These are phyloP conservation scores for Scedosporium apiospermum DNA, from an alignment of 2,329 filamentous ascomycete species.

Conservation along the genomic window DNA sequence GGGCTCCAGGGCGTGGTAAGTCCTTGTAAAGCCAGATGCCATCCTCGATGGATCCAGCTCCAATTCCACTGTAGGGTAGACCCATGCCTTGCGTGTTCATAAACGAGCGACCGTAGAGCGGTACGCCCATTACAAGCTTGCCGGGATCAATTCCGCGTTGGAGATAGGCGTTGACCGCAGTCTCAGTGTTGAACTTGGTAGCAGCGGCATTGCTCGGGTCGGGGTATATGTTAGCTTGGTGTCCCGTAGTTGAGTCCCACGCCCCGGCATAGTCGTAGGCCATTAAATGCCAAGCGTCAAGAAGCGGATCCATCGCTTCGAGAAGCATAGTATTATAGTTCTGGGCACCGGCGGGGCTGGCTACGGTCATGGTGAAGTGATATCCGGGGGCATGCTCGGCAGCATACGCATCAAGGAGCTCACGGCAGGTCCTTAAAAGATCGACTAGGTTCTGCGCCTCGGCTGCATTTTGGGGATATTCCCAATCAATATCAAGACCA, in stretches of 20 bases:
- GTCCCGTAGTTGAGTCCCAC: conserved; percentile 53
- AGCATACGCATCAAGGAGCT: conserved; percentile 33
- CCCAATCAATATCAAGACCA: conserved; percentile 49
- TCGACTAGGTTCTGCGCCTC: conserved; percentile 32
- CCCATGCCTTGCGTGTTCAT: conserved; percentile 58
- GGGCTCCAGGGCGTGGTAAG: conserved; percentile 52
- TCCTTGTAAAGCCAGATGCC: conserved; percentile 68
- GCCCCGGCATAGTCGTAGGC: conserved; percentile 62
- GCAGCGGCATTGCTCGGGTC: conserved; percentile 38
- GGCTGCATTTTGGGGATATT: conserved; percentile 32
- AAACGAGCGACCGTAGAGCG: conserved; percentile 73
- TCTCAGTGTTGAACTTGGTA: conserved; percentile 61
- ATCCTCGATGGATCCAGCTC: conserved; percentile 42
- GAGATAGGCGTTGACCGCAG: conserved; percentile 53
- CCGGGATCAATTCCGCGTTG: conserved; percentile 36
- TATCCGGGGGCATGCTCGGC: conserved; percentile 27
- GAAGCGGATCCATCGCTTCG: conserved; percentile 41
- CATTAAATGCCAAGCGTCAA: conserved; percentile 56
- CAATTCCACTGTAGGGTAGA: conserved; percentile 51
- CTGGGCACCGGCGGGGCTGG: conserved; percentile 34
- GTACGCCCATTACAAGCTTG: conserved; percentile 69
- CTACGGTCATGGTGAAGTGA: conserved; percentile 42
- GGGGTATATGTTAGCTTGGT: conserved; percentile 60
- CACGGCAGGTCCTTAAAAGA: conserved; percentile 32
- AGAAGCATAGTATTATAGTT: conserved; percentile 44